A percentile compares a stretch with the other conserved stretches of the same genome.
phyloP scores from a whole-genome alignment of 148 eudicot species.

The Amaranthus palmeri region DNA sequence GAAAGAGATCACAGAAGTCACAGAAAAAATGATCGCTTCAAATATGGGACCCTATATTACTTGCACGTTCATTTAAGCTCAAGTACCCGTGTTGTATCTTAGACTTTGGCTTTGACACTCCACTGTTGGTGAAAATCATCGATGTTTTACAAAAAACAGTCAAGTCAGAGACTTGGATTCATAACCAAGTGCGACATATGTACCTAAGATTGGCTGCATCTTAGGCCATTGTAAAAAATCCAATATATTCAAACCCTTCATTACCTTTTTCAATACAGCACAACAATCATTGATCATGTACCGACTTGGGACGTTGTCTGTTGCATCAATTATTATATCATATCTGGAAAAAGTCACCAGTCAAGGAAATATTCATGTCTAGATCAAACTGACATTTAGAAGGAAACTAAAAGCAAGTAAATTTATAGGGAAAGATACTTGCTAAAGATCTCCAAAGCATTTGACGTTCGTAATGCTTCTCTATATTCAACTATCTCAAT shows the following conservation, averaged over 20 bases:
- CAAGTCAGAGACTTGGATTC: no score
- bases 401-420: neutral
- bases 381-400: neutral
- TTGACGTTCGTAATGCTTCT: constrained; percentile 86
- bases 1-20: no score
- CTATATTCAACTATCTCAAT: constrained; percentile 67
- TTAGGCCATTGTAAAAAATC: neutral
- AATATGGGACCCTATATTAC: no score
- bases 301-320: constrained; percentile 94
- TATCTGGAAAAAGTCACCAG: constrained; percentile 44
- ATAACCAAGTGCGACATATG: no score
- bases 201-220: no score
- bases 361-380: constrained; percentile 28
- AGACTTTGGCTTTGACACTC: no score
- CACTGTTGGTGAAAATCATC: no score
- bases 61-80: no score
- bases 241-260: neutral
- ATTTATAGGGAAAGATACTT: constrained; percentile 47
- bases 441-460: constrained; percentile 92
- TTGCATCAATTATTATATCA: constrained; percentile 87
- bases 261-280: constrained; percentile 85
- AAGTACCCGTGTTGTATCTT: no score
- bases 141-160: no score
- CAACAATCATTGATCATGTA: constrained; percentile 98
- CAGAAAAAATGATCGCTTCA: no score